A percentile compares a stretch with the other conserved stretches of the same genome.
Conservation (phyloP, 1,284 basidiomycete genomes). For the Coniferiporia weirii region DNA sequence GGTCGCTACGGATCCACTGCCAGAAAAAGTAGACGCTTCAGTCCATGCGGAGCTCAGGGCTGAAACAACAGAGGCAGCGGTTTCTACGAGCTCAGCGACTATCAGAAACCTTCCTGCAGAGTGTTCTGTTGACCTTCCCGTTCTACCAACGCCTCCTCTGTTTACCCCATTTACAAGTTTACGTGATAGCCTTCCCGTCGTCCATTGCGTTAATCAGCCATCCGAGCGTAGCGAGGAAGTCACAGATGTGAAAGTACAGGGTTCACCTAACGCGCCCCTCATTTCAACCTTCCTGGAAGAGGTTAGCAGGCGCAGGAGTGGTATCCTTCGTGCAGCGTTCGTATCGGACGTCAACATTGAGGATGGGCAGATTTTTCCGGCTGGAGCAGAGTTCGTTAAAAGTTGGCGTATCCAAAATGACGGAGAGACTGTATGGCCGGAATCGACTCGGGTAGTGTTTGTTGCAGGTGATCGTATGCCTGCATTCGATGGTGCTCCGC, state of each 20-base stretch:
- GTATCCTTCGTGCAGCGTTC: constrained; percentile 29
- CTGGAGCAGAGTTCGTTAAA: constrained; percentile 81
- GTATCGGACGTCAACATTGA: constrained; percentile 65
- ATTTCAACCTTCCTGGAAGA: constrained; percentile 5
- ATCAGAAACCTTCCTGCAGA: background rate
- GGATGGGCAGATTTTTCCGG: constrained; percentile 73
- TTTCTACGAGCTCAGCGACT: background rate
- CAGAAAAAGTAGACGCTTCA: constrained; percentile 11
- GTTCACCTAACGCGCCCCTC: background rate
- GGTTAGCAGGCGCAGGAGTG: background rate
- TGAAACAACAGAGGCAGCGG: constrained; percentile 10
- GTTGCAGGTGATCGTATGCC: constrained; percentile 56
- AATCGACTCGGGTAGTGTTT: constrained; percentile 57
- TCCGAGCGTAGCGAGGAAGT: background rate
- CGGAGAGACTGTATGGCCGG: constrained; percentile 61
- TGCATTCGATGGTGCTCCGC: constrained; percentile 28
- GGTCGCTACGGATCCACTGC: constrained; percentile 15
- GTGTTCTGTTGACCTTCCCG: background rate
- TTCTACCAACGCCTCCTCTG: constrained; percentile 7
- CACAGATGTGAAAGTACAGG: background rate
- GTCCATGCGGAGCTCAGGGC: constrained; percentile 7
- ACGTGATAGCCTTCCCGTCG: background rate
- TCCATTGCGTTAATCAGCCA: background rate
- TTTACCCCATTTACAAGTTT: background rate
- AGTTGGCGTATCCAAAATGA: constrained; percentile 71